Base-by-base conservation (phyloP, 116 monocot genomes). In the Trichopus zeylanicus region DNA sequence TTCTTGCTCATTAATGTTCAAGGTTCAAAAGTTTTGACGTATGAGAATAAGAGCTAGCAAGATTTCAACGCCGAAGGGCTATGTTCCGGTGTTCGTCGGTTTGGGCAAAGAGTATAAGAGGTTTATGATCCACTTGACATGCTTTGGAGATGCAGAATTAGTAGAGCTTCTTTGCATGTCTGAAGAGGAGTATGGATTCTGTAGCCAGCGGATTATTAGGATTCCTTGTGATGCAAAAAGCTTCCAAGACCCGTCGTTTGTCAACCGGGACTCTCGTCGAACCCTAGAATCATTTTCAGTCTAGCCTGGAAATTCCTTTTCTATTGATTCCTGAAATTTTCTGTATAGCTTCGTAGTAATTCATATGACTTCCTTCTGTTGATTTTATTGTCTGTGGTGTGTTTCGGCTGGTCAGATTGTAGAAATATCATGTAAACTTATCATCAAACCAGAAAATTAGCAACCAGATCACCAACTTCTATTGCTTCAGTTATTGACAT, bases 181-280 rank as follows among this genome's bases (percentile, higher is more conserved):
- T 33, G 57, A 7, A 20, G 34, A 57, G 57, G 57, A 31, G 22
- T 57, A 33, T 57, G 57, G 57, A 1, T 57, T 57, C 20, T 2
- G 7, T 8, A 57, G 34, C 21, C 33, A 35, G 3, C 38, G 59
- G 15, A 22, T 59, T 1, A 9, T 59, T n/a, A 59, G 5, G 22
- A 59, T 59, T 6, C 59, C 59, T 19, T 59, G 23, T 38, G 46
- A 60, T 21, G 19, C 29, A 7, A 46, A 61, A 18, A 46, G 5
- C 61, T 59, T 59, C 13, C 38, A 61, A 25, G 61, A 61, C 46
- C 12, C 27, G 47, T 29, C 47, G 60, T n/a, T 46, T 46, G 7
- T 20, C 3, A 30, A 29, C 11, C 3, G 31, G 1, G n/a, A 55
- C 16, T 16, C 15, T 2, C 42, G n/a, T 42, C 13, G 18, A 0